Percentiles rank a stretch among this genome's conserved stretches.
These are phyloP conservation scores for Peniophora sp. DNA, from an alignment of 1,284 basidiomycete species.

Conservation along the genomic window DNA sequence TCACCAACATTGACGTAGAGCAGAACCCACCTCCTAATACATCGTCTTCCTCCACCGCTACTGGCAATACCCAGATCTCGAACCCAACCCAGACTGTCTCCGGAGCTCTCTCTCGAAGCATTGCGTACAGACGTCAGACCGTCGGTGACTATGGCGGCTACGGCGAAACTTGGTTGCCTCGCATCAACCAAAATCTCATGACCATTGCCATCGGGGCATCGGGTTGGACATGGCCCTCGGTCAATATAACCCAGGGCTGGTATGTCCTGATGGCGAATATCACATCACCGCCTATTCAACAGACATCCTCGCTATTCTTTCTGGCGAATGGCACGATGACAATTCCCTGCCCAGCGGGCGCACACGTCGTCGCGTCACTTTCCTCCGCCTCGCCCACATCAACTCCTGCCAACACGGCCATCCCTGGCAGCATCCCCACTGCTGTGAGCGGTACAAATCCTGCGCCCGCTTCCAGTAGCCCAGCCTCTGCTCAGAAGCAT, in stretches of 20 bases:
- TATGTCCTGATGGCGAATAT: constrained; percentile 15
- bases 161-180: constrained; percentile 3
- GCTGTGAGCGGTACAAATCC: no score
- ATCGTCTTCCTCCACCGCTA: not conserved
- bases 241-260: constrained; percentile 18
- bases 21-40: constrained; percentile 2
- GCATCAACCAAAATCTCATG: constrained; percentile 5
- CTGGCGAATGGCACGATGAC: constrained; percentile 12
- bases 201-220: constrained; percentile 8
- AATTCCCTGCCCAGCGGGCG: constrained; percentile 10
- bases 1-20: constrained; percentile 10
- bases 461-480: no score
- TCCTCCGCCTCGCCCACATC: constrained; percentile 7
- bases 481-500: no score
- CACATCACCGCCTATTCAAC: not conserved
- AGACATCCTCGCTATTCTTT: constrained; percentile 13
- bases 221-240: constrained; percentile 14
- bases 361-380: constrained; percentile 3
- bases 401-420: no score
- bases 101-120: not conserved
- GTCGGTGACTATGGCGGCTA: constrained; percentile 1
- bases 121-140: constrained; percentile 2
- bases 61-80: not conserved
- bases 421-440: no score
- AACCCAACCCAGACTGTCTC: not conserved